A percentile compares a stretch with the other conserved stretches of the same genome.
These are phyloP conservation scores for Aaosphaeria arxii DNA, from an alignment of 2,329 filamentous ascomycete genomes.

Conservation along the genomic window DNA sequence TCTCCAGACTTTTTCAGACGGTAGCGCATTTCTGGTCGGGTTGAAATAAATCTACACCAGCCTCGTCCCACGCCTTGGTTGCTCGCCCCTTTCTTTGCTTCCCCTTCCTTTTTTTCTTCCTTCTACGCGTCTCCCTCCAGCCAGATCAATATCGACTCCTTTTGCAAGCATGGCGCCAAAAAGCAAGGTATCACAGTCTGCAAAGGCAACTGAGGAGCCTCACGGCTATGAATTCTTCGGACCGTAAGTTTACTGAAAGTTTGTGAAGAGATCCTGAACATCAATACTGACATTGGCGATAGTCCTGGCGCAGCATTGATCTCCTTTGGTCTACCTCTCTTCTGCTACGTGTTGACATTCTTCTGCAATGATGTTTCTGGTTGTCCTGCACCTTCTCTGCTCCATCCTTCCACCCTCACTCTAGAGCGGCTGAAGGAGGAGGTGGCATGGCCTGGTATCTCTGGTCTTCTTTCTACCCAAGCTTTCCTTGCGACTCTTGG, in stretches of 20 bases:
- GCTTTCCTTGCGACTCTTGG: conserved; percentile 68
- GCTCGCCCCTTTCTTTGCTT: background rate
- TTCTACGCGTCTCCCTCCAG: background rate
- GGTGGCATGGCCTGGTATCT: conserved; percentile 77
- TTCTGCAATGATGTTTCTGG: conserved; percentile 90
- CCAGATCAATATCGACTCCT: background rate
- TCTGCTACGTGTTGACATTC: conserved; percentile 78
- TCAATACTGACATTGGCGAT: conserved; percentile 1
- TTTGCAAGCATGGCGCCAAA: conserved; percentile 22
- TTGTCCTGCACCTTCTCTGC: conserved; percentile 79
- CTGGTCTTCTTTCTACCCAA: conserved; percentile 66
- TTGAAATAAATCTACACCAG: background rate
- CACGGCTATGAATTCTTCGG: conserved; percentile 41
- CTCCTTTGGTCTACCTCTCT: conserved; percentile 74
- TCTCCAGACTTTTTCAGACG: background rate
- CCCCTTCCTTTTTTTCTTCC: background rate
- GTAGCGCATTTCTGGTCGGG: background rate
- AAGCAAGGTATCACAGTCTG: conserved; percentile 15
- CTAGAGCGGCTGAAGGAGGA: conserved; percentile 73
- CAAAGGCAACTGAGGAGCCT: conserved; percentile 19
- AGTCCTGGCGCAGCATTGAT: conserved; percentile 76
- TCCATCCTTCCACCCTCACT: conserved; percentile 69
- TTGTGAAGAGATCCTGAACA: background rate
- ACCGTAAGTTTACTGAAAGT: conserved; percentile 27
- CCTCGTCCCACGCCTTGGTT: background rate